Percentiles rank a stretch among this genome's conserved stretches.
Conservation (phyloP, 2,329 filamentous ascomycete species). For the Fusarium guadeloupense region DNA sequence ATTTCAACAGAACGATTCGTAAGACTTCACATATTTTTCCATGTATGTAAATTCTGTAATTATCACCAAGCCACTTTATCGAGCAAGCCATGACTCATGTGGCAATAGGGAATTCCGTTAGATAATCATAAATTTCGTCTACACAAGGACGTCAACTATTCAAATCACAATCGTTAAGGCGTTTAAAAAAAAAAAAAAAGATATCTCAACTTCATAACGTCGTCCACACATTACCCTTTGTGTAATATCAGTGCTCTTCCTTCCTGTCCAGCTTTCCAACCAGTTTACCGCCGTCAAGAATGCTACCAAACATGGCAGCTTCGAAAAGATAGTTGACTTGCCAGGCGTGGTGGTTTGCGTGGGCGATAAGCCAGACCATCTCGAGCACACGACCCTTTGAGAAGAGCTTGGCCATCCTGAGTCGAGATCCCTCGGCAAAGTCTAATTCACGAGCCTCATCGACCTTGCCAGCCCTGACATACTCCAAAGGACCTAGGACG, state of each 20-base stretch:
- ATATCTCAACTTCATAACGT: neutral
- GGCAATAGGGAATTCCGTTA: too few relatives aligned
- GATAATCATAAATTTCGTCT: too few relatives aligned
- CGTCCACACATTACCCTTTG: neutral
- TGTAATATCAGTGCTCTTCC: conserved; percentile 11
- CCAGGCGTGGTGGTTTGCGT: conserved; percentile 43
- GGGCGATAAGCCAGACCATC: conserved; percentile 40
- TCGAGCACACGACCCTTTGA: conserved; percentile 29
- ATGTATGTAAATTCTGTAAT: too few relatives aligned
- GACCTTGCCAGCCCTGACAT: conserved; percentile 23
- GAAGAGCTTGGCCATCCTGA: conserved; percentile 39
- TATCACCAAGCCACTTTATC: too few relatives aligned
- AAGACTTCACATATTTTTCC: too few relatives aligned
- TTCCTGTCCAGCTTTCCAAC: conserved; percentile 45
- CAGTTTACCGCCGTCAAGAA: conserved; percentile 43
- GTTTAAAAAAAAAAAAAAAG: too few relatives aligned
- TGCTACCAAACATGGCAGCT: conserved; percentile 48
- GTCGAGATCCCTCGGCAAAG: conserved; percentile 27
- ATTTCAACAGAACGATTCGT: too few relatives aligned
- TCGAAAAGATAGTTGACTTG: conserved; percentile 46
- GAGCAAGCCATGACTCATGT: too few relatives aligned
- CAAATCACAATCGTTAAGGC: neutral
- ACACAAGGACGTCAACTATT: neutral
- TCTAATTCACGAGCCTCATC: conserved; percentile 20
- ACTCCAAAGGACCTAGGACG: conserved; percentile 25